Percentiles rank a stretch among this genome's conserved stretches.
phyloP scores from a whole-genome alignment of 208 protist genomes.

The Leishmania arabica region DNA sequence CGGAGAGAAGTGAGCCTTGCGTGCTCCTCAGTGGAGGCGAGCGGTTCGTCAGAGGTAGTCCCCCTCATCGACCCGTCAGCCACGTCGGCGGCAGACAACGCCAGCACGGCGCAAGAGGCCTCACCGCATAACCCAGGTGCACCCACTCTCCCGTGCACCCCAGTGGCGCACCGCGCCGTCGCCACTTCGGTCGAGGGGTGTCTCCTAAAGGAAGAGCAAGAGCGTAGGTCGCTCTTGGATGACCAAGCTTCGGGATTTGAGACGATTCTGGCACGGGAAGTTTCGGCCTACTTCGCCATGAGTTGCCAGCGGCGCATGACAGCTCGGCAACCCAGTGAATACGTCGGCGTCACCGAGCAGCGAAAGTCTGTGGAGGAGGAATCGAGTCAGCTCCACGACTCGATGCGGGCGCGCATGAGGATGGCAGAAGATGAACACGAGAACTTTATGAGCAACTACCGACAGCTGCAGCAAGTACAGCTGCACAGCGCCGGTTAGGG shows the following conservation, averaged over 20 bases:
- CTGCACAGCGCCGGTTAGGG: background rate
- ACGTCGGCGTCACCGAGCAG: conserved; percentile 1
- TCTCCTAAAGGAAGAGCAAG: conserved; percentile 29
- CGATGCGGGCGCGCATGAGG: conserved; percentile 16
- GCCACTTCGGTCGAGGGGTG: background rate
- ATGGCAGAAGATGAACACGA: conserved; percentile 15
- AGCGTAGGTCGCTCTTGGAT: conserved; percentile 17
- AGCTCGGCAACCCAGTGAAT: conserved; percentile 14
- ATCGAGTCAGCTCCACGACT: conserved; percentile 9
- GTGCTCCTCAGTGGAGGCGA: too few relatives aligned
- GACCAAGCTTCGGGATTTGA: conserved; percentile 17
- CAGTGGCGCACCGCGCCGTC: conserved; percentile 8
- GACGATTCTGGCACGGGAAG: conserved; percentile 25
- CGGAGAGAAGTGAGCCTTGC: background rate
- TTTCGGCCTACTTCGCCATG: conserved; percentile 22
- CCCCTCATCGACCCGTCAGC: too few relatives aligned
- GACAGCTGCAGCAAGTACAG: background rate
- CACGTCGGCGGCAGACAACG: background rate
- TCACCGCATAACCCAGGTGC: conserved; percentile 5
- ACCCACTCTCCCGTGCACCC: conserved; percentile 1
- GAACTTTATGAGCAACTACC: conserved; percentile 2
- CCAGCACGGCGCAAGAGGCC: background rate
- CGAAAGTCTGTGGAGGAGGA: conserved; percentile 15
- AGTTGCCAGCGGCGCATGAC: conserved; percentile 6
- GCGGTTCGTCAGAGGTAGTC: background rate